Percentiles rank a stretch among this genome's conserved stretches.
These are phyloP conservation scores for Ilex asprella DNA, from an alignment of 257 asterid genomes.

Conservation along the genomic window DNA sequence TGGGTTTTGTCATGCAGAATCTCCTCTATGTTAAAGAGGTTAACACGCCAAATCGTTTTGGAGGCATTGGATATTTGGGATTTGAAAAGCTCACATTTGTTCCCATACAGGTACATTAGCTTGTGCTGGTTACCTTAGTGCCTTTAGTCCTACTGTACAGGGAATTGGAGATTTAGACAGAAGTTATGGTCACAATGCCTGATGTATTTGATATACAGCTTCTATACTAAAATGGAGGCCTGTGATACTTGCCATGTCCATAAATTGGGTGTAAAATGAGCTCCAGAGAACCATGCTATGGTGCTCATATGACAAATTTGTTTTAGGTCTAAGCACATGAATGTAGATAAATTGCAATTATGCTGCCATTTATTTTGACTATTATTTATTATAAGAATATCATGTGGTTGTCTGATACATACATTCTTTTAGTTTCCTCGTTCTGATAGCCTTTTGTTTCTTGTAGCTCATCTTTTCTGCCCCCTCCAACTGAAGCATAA, in stretches of 20 bases:
- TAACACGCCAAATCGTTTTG: slow-evolving; percentile 77
- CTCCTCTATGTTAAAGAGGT: slow-evolving; percentile 74
- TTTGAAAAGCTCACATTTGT: slow-evolving; percentile 89
- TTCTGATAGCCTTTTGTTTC: no score
- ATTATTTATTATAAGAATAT: neutral
- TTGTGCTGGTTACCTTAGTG: neutral
- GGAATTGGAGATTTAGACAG: neutral
- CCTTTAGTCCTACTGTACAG: neutral
- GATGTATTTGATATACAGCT: neutral
- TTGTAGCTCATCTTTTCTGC: no score
- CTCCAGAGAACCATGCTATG: neutral
- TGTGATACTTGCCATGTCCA: neutral
- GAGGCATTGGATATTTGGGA: slow-evolving; percentile 81
- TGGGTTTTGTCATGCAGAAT: slow-evolving; percentile 46
- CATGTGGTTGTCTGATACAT: neutral
- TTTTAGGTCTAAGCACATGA: no score
- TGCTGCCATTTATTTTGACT: neutral
- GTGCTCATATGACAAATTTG: neutral
- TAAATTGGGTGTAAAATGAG: neutral
- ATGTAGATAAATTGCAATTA: no score
- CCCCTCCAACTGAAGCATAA: no score
- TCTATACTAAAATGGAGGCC: neutral
- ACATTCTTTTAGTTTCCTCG: neutral
- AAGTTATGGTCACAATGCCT: neutral
- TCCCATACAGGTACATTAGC: slow-evolving; percentile 77